Evolutionary conservation across 129 eudicot genomes (phyloP), one percentile per base, ranked within the genome.

Genomic region (Arctium minus): DNA sequence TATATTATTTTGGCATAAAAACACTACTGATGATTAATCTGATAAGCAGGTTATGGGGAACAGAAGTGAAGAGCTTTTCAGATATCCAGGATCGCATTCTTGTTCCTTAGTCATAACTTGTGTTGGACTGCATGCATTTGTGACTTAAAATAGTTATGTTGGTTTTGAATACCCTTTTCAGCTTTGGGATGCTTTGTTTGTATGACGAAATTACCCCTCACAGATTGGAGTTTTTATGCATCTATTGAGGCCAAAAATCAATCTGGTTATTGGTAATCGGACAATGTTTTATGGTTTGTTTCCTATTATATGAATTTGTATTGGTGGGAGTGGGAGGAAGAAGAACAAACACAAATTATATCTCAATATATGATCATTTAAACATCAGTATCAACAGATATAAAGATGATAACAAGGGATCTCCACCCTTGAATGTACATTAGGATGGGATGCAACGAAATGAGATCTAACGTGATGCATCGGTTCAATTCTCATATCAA

Each of bases 1-100:
- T 30, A 64, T 74, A 29, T 33, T 33, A 6, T 80, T 76, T 44
- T 29, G 48, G 73, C 64, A 32, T 46, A 31, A 29, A 32, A 35
- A 73, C 38, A 12, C 36, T 74, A 73, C 17, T 73, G 6, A 73
- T 32, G 67, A 37, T n/a, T 30, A 64, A 56, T 70, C 83, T 38
- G 76, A 72, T 73, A 32, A 38, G 87, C 93, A 95, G 98, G 98
- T 85, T 92, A 84, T 95, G 98, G 94, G 98, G 98, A 72, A 72
- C 76, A 69, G 97, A 95, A 77, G 97, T 95, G 75, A 90, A 93
- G 90, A 88, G 88, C 67, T 95, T 95, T 80, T 76, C 85, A 29
- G 97, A 95, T 36, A 88, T 95, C 64, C 90, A 86, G 86, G 86
- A 84, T 44, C 94, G 88, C 38, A 85, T 91, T 79, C 93, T 95